phyloP scores from a whole-genome alignment of 2,329 filamentous ascomycete species.

The Lecanoromycetidae sp. region DNA sequence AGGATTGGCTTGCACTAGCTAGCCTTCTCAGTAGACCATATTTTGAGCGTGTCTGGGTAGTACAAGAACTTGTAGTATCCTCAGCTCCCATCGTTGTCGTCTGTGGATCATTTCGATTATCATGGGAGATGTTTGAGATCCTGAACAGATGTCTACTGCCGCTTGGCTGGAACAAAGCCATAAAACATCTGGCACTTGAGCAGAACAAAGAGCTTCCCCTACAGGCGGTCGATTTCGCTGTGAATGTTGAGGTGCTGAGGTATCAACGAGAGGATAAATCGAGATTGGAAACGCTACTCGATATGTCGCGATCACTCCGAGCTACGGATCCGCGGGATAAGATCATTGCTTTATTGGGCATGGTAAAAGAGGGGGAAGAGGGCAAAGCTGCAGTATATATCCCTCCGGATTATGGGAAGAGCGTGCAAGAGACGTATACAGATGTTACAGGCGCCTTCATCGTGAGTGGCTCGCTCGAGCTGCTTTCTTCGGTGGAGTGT shows the following conservation, averaged over 20 bases:
- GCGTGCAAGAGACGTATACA: conserved; percentile 3
- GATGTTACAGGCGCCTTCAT: conserved; percentile 5
- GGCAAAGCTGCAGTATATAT: background rate
- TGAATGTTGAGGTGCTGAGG: background rate
- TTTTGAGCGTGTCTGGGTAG: background rate
- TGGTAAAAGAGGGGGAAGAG: background rate
- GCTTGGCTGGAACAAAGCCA: background rate
- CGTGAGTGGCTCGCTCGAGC: background rate
- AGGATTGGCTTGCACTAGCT: background rate
- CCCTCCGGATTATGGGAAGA: conserved; percentile 1
- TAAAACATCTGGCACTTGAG: background rate
- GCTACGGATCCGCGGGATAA: conserved; percentile 9
- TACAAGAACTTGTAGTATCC: conserved; percentile 9
- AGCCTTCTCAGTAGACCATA: conserved; percentile 1
- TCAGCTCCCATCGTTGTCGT: background rate
- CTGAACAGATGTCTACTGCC: background rate
- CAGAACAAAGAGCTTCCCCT: background rate
- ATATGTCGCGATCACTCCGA: background rate
- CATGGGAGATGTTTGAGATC: background rate
- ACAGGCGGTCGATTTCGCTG: background rate
- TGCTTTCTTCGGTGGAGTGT: conserved; percentile 7
- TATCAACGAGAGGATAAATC: background rate
- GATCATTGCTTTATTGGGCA: conserved; percentile 4
- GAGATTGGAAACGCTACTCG: background rate
- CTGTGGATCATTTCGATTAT: background rate